Evolutionary conservation across 805 yeast genomes (phyloP), one percentile per base, ranked within the genome.

Genomic region (Torulaspora microellipsoides): DNA sequence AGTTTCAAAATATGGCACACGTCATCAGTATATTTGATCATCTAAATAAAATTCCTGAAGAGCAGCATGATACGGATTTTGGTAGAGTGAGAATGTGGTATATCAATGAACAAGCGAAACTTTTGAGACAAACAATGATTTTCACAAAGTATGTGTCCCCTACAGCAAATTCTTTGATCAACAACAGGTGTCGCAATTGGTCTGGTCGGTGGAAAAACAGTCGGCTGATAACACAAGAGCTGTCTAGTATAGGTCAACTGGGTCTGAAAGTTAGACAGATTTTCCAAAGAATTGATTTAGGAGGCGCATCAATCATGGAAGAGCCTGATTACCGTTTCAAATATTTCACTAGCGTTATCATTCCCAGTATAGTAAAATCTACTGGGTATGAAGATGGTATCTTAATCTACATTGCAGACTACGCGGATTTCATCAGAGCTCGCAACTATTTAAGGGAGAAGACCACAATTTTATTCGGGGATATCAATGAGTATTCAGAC

Each of bases 1-100:
- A 86, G 58, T 85, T 84, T 85, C 99, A 93, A 66, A 88, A 90
- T 58, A 85, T 97, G 90, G 84, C 84, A 30, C 95, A 91, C 66
- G 74, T 93, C 8, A 80, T 81, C 12, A 75, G 81, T 5, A 65
- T 84, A n/a, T 69, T 82, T 53, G 79, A 80, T 49, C 80, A 83
- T 59, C 53, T 89, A 44, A 89, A 90, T 64, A 69, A 73, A 43
- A 78, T 89, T 36, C 98, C 98, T 5, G 77, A 78, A 49, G 78
- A 83, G 39, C 81, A 85, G 51, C 89, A 80, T 50, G 84, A 80
- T 45, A 84, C 95, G 12, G 99, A 93, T 65, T 93, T 93, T 64
- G 80, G 93, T 45, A 76, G 99, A 53, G 82, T 93, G 31, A 76
- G 96, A 55, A 83, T 85, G 84, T 90, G 95, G 95, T 81, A 84